Evolutionary conservation across 306 rosid species (phyloP).

Genomic region (Sindora glabra): DNA sequence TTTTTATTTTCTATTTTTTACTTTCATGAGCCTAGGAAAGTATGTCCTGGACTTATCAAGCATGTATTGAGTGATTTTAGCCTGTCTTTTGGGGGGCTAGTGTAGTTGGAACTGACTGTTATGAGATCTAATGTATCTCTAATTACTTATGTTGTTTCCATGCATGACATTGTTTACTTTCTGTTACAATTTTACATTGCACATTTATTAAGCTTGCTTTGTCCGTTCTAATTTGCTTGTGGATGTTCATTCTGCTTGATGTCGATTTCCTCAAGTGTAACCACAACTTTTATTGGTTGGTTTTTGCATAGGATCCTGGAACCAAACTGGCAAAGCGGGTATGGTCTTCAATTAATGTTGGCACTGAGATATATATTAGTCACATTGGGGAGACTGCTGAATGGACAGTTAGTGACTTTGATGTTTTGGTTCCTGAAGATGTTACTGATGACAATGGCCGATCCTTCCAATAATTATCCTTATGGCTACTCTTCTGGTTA

Average conservation of each 20-base stretch:
- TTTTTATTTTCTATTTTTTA: too few species aligned
- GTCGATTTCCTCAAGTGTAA: too few species aligned
- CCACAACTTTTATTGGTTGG: too few species aligned
- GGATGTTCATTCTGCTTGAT: too few species aligned
- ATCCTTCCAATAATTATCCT: not conserved
- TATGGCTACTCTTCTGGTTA: not conserved
- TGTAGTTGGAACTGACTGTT: not conserved
- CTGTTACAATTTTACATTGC: too few species aligned
- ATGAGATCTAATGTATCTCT: not conserved
- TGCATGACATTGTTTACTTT: not conserved
- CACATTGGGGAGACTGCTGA: slow-evolving; percentile 26
- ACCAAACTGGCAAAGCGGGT: slow-evolving; percentile 37
- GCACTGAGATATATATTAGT: slow-evolving; percentile 41
- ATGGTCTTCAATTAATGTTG: slow-evolving; percentile 44
- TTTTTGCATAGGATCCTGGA: slow-evolving; percentile 42
- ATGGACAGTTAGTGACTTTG: slow-evolving; percentile 50
- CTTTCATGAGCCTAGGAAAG: not conserved
- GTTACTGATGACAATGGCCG: not conserved
- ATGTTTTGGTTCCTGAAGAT: slow-evolving; percentile 25
- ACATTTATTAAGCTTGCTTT: too few species aligned
- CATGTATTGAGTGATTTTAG: not conserved
- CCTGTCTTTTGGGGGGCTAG: not conserved
- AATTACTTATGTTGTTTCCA: not conserved
- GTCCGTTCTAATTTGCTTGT: too few species aligned
- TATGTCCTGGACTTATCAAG: not conserved